Evolutionary conservation across 73 alveolate species (phyloP).

Genomic region (Paramecium caudatum): DNA sequence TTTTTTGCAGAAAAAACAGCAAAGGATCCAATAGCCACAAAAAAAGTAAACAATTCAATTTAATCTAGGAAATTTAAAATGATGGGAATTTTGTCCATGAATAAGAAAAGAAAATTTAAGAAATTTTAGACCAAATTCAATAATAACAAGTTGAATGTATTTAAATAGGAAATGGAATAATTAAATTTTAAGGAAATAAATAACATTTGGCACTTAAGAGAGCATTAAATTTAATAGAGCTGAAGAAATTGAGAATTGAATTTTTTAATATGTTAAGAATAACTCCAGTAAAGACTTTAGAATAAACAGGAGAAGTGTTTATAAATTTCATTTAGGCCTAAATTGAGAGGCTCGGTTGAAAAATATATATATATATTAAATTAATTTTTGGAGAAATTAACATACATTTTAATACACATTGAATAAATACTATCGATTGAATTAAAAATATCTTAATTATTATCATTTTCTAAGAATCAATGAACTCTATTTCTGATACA

Average conservation of each 20-base stretch:
- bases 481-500: neutral
- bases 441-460: slow-evolving; percentile 3
- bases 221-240: neutral
- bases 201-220: neutral
- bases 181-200: neutral
- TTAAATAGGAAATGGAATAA: slow-evolving; percentile 37
- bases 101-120: slow-evolving; percentile 90
- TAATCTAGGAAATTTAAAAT: slow-evolving; percentile 77
- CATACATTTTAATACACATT: neutral
- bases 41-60: slow-evolving; percentile 55
- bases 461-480: neutral
- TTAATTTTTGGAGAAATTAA: slow-evolving; percentile 7
- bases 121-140: slow-evolving; percentile 83
- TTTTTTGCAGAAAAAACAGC: slow-evolving; percentile 89
- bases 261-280: slow-evolving; percentile 46
- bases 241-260: slow-evolving; percentile 60
- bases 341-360: slow-evolving; percentile 1
- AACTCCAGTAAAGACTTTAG: slow-evolving; percentile 31
- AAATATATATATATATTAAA: neutral
- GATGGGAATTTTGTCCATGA: slow-evolving; percentile 91
- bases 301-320: neutral
- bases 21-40: slow-evolving; percentile 96
- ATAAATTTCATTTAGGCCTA: slow-evolving; percentile 43
- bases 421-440: neutral
- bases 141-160: slow-evolving; percentile 81